phyloP scores from a whole-genome alignment of 2,329 filamentous ascomycete species.

The Neurospora sp. region DNA sequence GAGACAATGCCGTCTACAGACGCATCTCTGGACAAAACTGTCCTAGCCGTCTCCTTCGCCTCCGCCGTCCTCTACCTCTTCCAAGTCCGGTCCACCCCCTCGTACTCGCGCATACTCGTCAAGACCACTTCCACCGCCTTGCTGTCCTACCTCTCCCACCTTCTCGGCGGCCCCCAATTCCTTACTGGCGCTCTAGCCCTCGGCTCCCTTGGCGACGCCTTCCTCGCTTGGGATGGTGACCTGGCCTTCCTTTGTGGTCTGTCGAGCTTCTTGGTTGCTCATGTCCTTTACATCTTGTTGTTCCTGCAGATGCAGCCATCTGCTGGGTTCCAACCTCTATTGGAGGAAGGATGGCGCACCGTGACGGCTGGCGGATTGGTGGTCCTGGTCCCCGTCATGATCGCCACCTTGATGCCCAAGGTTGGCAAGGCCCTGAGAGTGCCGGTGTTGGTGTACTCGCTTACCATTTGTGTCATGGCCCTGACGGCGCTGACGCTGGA shows the following conservation, averaged over 20 bases:
- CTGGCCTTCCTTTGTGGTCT: conserved; percentile 24
- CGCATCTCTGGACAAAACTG: background rate
- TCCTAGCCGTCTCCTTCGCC: conserved; percentile 11
- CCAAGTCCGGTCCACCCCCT: conserved; percentile 13
- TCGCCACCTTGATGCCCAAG: conserved; percentile 18
- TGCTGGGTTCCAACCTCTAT: conserved; percentile 1
- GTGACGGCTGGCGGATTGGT: conserved; percentile 10
- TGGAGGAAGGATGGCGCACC: conserved; percentile 7
- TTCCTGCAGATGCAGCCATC: conserved; percentile 14
- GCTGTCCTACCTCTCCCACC: conserved; percentile 16
- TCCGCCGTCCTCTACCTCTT: conserved; percentile 9
- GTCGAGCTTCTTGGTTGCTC: conserved; percentile 24
- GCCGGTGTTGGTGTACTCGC: conserved; percentile 24
- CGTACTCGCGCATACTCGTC: conserved; percentile 18
- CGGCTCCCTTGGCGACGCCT: conserved; percentile 25
- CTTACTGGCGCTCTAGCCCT: conserved; percentile 22
- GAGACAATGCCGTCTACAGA: background rate
- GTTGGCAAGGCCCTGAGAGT: conserved; percentile 16
- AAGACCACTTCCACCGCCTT: conserved; percentile 24
- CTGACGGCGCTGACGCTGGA: conserved; percentile 21
- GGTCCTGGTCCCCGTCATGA: conserved; percentile 19
- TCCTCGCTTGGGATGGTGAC: conserved; percentile 26
- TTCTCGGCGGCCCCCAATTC: conserved; percentile 11
- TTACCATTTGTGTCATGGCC: conserved; percentile 23
- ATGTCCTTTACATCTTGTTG: conserved; percentile 24